Percentiles rank a stretch among this genome's conserved stretches.
These are phyloP conservation scores for Fusarium pseudograminearum DNA, from an alignment of 2,329 filamentous ascomycete species.

Conservation along the genomic window DNA sequence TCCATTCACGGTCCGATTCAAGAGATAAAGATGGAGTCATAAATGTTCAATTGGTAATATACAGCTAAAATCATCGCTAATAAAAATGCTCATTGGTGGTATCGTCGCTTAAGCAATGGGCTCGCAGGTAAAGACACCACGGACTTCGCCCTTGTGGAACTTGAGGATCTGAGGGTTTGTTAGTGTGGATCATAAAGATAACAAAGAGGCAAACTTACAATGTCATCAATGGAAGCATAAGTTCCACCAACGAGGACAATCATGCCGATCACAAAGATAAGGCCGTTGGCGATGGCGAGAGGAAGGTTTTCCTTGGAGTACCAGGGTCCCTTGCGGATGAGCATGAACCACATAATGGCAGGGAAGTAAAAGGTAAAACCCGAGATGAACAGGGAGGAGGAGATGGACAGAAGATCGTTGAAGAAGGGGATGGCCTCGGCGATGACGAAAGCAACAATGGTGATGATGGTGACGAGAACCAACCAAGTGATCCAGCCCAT, in stretches of 20 bases:
- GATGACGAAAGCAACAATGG: conserved; percentile 76
- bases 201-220: conserved; percentile 42
- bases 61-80: conserved; percentile 29
- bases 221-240: conserved; percentile 50
- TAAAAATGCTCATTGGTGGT: conserved; percentile 7
- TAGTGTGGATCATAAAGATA: conserved; percentile 7
- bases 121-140: conserved; percentile 48
- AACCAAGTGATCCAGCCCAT: conserved; percentile 69
- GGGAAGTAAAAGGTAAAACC: conserved; percentile 58
- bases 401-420: conserved; percentile 71
- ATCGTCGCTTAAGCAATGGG: conserved; percentile 45
- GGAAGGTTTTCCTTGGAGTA: conserved; percentile 49
- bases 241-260: conserved; percentile 52
- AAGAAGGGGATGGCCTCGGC: conserved; percentile 81
- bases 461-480: conserved; percentile 67
- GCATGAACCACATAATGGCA: conserved; percentile 59
- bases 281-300: conserved; percentile 43
- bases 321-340: conserved; percentile 51
- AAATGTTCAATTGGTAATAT: conserved; percentile 27
- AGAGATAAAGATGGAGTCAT: conserved; percentile 10
- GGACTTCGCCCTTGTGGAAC: conserved; percentile 46
- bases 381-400: conserved; percentile 63
- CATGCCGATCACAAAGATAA: conserved; percentile 50
- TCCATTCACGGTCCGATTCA: conserved; percentile 12
- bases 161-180: conserved; percentile 40